Percentiles rank a stretch among this genome's conserved stretches.
These are phyloP conservation scores for Begonia peltatifolia DNA, from an alignment of 306 rosid genomes.

Conservation along the genomic window DNA sequence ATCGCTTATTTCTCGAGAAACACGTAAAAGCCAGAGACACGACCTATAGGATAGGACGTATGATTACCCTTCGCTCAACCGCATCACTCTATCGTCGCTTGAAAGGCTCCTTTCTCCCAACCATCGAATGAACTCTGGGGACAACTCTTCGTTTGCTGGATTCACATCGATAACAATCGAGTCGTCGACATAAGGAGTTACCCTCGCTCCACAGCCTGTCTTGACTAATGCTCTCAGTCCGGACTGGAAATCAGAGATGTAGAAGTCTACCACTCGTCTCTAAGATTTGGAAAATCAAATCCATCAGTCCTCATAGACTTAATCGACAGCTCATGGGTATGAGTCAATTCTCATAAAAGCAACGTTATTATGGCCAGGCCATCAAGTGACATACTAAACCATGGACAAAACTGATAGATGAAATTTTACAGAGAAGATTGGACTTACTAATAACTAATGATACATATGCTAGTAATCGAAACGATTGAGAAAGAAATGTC, in stretches of 20 bases:
- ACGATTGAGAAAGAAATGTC: conserved; percentile 5
- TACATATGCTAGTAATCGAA: not conserved
- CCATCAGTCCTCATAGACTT: too few species aligned
- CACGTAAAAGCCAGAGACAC: not conserved
- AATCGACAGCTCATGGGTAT: too few species aligned
- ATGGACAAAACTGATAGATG: too few species aligned
- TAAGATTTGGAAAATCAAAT: conserved; percentile 15
- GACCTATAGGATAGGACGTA: too few species aligned
- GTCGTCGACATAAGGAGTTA: conserved; percentile 90
- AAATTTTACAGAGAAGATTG: too few species aligned
- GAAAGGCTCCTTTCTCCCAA: conserved; percentile 81
- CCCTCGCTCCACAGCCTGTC: conserved; percentile 83
- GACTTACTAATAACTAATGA: too few species aligned
- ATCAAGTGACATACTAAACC: too few species aligned
- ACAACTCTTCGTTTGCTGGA: conserved; percentile 57
- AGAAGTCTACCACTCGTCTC: conserved; percentile 93
- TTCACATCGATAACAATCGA: conserved; percentile 45
- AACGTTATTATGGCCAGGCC: too few species aligned
- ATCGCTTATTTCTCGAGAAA: not conserved
- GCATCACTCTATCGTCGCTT: conserved; percentile 70
- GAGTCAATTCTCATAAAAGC: too few species aligned
- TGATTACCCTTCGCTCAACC: conserved; percentile 78
- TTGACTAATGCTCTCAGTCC: conserved; percentile 96
- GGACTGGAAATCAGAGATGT: conserved; percentile 98
- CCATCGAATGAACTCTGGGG: conserved; percentile 82